Base-by-base conservation (phyloP, 805 yeast genomes). In the Candida yuanshanica region DNA sequence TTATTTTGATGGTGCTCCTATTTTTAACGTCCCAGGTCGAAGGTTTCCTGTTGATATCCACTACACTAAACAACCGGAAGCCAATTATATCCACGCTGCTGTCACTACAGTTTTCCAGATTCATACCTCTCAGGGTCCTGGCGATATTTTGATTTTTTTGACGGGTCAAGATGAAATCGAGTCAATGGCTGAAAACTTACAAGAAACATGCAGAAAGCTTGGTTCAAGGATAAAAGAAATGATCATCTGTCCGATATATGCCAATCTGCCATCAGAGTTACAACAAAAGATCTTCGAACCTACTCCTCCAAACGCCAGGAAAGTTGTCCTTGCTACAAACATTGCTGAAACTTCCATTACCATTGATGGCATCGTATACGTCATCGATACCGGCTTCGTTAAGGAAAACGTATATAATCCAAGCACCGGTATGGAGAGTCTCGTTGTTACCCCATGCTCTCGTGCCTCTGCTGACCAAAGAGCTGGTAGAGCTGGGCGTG, bases 91-190 rank as follows among this genome's bases (percentile, higher is more conserved):
- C 4, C 90, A 86, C 56, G 95, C 96, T 0, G 93, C 96, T 0
- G 74, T 89, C 20, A 82, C 87, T 6, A 85, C 96, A 0, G 82
- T 90, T 4, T 81, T 88, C 57, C 95, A 88, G 55, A 88, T 91
- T 17, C 98, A 93, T 56, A 68, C 68, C 23, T 72, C 85, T 0
- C 83, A 81, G 43, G 68, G 69, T 1, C 74, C 79, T 0, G 96
- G 96, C 4, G 99, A 93, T 58, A 85, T 91, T 13, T 64, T 93
- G 22, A 95, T 91, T 2, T 91, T 91, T 59, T 63, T 91, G 37
- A 93, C 98, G 0, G 99, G 99, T 29, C 98, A 93, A 59, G 98
- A 91, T 42, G 99, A 91, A 55, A 93, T 93, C 44, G 98, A 93
- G 52, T 69, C 77, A 2, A 73, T 82, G 74, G 87, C 81, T 35